These are phyloP conservation scores for Agapanthus africanus DNA, from an alignment of 106 monocot species.

Conservation along the genomic window DNA sequence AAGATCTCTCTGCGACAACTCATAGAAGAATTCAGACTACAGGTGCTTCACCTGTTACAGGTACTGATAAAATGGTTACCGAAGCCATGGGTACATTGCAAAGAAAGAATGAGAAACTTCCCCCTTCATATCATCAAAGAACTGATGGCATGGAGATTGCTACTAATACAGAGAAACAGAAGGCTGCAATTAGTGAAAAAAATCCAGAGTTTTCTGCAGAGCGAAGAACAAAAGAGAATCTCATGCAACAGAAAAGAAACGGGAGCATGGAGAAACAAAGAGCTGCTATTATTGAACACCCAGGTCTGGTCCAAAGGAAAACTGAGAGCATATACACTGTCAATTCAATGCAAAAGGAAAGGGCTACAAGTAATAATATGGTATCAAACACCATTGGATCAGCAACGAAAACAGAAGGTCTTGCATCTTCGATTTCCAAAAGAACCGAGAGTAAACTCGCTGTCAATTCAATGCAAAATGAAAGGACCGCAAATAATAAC, in stretches of 20 bases:
- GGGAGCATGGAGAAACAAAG: constrained; percentile 14
- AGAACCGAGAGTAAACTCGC: constrained; percentile 1
- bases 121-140: constrained; percentile 12
- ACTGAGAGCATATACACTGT: too few species aligned
- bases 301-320: too few species aligned
- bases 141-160: neutral
- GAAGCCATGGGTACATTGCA: neutral
- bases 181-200: constrained; percentile 2
- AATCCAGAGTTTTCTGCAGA: constrained; percentile 6
- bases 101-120: constrained; percentile 18
- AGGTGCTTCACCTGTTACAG: neutral
- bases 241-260: constrained; percentile 1
- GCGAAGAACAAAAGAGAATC: constrained; percentile 17
- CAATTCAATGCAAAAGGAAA: neutral
- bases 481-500: neutral
- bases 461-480: constrained; percentile 5
- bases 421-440: too few species aligned
- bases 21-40: constrained; percentile 13
- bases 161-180: constrained; percentile 14
- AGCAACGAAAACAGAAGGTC: too few species aligned
- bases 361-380: too few species aligned
- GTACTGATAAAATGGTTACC: constrained; percentile 7
- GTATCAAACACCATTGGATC: too few species aligned
- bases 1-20: constrained; percentile 10
- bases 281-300: constrained; percentile 8